These are phyloP conservation scores for Heritiera littoralis DNA, from an alignment of 345 rosid genomes.

Conservation along the genomic window DNA sequence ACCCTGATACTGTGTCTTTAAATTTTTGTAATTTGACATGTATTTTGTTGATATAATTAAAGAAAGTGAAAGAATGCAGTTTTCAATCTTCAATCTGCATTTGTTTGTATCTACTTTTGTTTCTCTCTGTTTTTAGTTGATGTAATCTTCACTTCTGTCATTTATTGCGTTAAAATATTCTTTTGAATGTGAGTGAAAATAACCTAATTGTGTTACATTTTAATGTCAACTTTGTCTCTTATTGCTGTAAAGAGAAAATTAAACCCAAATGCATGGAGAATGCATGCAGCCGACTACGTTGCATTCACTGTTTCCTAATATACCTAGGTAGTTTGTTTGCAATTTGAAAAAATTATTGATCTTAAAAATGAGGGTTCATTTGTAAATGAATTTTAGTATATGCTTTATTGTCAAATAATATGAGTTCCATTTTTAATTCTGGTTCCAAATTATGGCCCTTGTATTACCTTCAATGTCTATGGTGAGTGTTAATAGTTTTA, in stretches of 20 bases:
- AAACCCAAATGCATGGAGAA: neutral
- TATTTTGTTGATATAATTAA: neutral
- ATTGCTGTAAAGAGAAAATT: neutral
- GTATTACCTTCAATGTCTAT: neutral
- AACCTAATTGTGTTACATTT: constrained; percentile 6
- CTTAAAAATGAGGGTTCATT: neutral
- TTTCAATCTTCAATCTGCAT: neutral
- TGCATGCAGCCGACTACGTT: neutral
- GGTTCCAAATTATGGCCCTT: neutral
- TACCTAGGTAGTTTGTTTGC: neutral
- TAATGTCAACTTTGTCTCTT: neutral
- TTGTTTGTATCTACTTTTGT: neutral
- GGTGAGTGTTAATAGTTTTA: neutral
- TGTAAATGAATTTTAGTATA: neutral
- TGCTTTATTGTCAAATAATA: neutral
- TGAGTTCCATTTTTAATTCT: constrained; percentile 1
- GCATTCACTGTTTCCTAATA: neutral
- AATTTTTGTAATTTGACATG: neutral
- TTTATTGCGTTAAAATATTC: neutral
- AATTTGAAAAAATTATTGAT: neutral
- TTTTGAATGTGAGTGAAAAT: neutral
- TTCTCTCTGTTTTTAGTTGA: neutral
- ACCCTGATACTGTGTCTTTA: neutral
- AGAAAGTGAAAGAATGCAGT: neutral
- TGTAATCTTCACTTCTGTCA: neutral